Evolutionary conservation across 352 stramenopile species (phyloP), one percentile per base, ranked within the genome.

Genomic region (Salisapilia sapeloensis): DNA sequence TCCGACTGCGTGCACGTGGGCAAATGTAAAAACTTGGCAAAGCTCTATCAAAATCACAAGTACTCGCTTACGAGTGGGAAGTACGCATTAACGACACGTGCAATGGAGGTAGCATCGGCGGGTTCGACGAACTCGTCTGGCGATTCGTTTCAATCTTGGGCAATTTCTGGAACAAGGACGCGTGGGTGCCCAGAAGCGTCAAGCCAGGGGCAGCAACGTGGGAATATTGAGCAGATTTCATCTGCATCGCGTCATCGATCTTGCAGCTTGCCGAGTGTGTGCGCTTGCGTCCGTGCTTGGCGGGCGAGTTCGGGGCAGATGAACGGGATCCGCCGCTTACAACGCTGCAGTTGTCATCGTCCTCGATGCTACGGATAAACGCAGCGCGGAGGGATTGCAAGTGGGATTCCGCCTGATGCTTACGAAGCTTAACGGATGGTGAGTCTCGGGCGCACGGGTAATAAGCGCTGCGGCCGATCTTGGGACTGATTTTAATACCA

Each of bases 381-480:
- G 41, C 40, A 15, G 31, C 26, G 7, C 62, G 66, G 11, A 82
- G 44, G 33, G 38, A 35, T 4, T 28, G 42, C 10, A 80, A 44
- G 22, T 77, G 60, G 1, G 22, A 25, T 18, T 61, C 41, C 0
- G 66, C 62, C 8, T 48, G 51, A 10, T 56, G 42, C 30, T 69
- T 62, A 15, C 54, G 60, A 7, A 37, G 44, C 2, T 54, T 49
- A 0, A 67, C 60, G 4, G 42, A 45, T 11, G 50, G 50, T 3
- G 60, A 74, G 38, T 71, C 55, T 33, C 56, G 51, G 4, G 53
- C 48, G 32, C 60, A 66, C 33, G 66, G 62, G 40, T 72, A 79
- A 53, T 77, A 82, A 20, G 66, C 63, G 14, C 66, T 55, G 14
- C 66, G 55, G 1, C 66, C 66, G 29, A 82, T 70, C 62, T 82